These are phyloP conservation scores for baker's yeast (Saccharomyces cerevisiae) DNA, from an alignment of 805 yeast genomes.

Conservation along the genomic window DNA sequence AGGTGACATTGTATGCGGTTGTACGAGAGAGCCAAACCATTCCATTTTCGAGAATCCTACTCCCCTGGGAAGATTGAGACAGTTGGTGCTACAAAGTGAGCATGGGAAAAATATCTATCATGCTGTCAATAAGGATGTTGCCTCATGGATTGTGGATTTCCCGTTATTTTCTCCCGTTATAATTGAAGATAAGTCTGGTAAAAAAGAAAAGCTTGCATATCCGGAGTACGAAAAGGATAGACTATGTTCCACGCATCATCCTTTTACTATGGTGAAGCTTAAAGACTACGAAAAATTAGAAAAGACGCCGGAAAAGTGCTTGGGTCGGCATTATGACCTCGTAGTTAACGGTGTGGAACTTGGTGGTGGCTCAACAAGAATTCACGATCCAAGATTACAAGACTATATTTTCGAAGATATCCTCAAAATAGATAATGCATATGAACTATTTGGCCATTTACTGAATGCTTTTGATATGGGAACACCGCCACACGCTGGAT, in stretches of 20 bases:
- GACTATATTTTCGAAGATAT: conserved; percentile 58
- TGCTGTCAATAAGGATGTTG: conserved; percentile 35
- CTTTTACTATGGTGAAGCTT: conserved; percentile 84
- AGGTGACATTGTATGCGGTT: conserved; percentile 72
- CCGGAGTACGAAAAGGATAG: conserved; percentile 49
- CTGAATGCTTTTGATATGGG: conserved; percentile 77
- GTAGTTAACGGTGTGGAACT: conserved; percentile 91
- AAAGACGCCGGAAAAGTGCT: conserved; percentile 50
- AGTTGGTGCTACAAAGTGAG: conserved; percentile 47
- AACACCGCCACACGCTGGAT: conserved; percentile 98
- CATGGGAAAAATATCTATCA: conserved; percentile 34
- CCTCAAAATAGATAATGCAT: conserved; percentile 50
- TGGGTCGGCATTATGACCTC: conserved; percentile 89
- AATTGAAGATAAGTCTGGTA: conserved; percentile 9
- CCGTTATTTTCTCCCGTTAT: conserved; percentile 83
- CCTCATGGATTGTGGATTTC: conserved; percentile 83
- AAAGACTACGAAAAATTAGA: conserved; percentile 54
- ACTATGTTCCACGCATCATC: conserved; percentile 83
- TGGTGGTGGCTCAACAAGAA: conserved; percentile 96
- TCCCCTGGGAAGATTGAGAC: conserved; percentile 82
- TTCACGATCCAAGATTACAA: conserved; percentile 80
- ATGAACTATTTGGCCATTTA: conserved; percentile 74
- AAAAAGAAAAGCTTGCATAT: conserved; percentile 32
- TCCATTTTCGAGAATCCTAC: conserved; percentile 87
- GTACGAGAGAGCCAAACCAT: conserved; percentile 52